These are phyloP conservation scores for Rubus parviflorus DNA, from an alignment of 306 rosid species.

Conservation along the genomic window DNA sequence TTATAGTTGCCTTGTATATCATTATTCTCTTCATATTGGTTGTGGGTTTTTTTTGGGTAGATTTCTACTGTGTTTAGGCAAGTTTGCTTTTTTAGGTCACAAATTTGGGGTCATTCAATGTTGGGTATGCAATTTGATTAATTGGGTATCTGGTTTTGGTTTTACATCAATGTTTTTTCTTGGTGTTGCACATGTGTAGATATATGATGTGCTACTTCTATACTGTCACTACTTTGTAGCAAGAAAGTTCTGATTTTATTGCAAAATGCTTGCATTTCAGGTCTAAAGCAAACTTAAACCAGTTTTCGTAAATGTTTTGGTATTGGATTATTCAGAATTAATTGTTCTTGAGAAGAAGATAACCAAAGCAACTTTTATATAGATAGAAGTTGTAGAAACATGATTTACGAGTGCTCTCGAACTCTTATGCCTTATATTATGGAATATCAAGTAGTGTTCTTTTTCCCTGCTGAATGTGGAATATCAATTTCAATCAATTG, in stretches of 20 bases:
- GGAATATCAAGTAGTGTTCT: too few relatives aligned
- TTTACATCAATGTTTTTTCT: background rate
- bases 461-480: background rate
- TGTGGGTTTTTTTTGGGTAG: background rate
- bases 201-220: background rate
- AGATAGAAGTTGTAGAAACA: too few relatives aligned
- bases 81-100: background rate
- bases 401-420: too few relatives aligned
- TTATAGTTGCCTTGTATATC: background rate
- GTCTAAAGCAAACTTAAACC: background rate
- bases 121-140: background rate
- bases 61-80: background rate
- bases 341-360: background rate
- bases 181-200: background rate
- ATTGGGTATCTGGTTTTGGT: background rate
- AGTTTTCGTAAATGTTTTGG: background rate
- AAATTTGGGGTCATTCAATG: background rate
- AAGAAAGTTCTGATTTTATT: too few relatives aligned
- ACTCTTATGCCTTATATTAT: too few relatives aligned
- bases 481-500: background rate
- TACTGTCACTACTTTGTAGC: too few relatives aligned
- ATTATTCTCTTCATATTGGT: background rate
- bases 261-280: background rate
- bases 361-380: background rate
- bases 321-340: background rate